A percentile compares a stretch with the other conserved stretches of the same genome.
These are phyloP conservation scores for Penicillium cosmopolitanum DNA, from an alignment of 495 filamentous ascomycete genomes.

Conservation along the genomic window DNA sequence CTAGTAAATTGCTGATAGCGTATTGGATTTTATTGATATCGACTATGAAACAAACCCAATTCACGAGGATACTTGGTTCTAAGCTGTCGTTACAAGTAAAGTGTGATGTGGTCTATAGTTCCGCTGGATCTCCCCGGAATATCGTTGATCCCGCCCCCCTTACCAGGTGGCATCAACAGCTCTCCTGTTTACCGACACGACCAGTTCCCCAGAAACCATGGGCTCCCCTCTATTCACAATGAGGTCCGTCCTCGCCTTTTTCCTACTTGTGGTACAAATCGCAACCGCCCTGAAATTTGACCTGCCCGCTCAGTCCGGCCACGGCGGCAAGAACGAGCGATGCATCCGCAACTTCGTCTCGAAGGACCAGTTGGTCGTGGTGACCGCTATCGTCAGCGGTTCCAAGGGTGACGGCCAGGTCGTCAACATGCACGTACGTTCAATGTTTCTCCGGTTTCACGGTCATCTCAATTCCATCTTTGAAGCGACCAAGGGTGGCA, in stretches of 20 bases:
- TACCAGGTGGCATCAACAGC: constrained; percentile 41
- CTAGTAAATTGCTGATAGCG: too few species aligned
- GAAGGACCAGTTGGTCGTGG: constrained; percentile 93
- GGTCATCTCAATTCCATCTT: neutral
- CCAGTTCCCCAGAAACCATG: constrained; percentile 36
- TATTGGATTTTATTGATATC: too few species aligned
- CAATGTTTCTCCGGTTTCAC: neutral
- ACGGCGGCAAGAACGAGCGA: constrained; percentile 69
- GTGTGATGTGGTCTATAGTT: constrained; percentile 9
- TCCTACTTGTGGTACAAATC: constrained; percentile 57
- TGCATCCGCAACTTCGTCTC: constrained; percentile 97
- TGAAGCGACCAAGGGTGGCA: constrained; percentile 2
- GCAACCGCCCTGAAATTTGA: constrained; percentile 91
- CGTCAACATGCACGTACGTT: constrained; percentile 92
- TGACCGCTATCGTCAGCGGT: constrained; percentile 89
- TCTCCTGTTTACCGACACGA: constrained; percentile 30
- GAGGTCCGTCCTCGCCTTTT: constrained; percentile 40
- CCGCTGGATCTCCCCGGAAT: constrained; percentile 16
- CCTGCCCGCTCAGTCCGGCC: constrained; percentile 66
- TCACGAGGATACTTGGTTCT: too few species aligned
- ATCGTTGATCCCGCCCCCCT: constrained; percentile 31
- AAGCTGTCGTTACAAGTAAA: too few species aligned
- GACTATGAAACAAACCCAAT: too few species aligned
- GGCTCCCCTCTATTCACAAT: constrained; percentile 37
- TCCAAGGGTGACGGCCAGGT: constrained; percentile 87